phyloP scores from a whole-genome alignment of 2,329 filamentous ascomycete genomes.

The Aspergillus brasiliensis region DNA sequence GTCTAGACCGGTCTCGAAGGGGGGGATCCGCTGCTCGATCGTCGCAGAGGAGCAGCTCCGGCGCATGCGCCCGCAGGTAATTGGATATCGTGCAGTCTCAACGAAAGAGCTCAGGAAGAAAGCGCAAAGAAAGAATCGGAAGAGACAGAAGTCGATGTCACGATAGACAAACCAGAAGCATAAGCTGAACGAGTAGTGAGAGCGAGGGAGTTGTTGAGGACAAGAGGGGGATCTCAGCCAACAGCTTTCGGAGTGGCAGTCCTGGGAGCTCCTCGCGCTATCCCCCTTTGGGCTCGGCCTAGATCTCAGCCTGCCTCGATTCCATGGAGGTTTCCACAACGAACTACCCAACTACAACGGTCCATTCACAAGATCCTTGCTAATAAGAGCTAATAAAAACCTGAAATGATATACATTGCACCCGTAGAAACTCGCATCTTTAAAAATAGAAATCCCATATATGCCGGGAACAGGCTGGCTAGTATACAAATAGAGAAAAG shows the following conservation, averaged over 20 bases:
- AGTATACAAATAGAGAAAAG: slow-evolving; percentile 24
- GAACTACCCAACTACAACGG: no score
- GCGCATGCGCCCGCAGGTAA: slow-evolving; percentile 29
- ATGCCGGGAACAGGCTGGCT: slow-evolving; percentile 12
- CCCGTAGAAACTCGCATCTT: neutral
- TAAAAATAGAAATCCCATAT: slow-evolving; percentile 11
- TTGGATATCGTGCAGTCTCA: slow-evolving; percentile 7
- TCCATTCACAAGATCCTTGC: no score
- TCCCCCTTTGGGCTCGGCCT: slow-evolving; percentile 28
- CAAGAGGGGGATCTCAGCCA: slow-evolving; percentile 15
- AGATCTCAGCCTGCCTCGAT: neutral
- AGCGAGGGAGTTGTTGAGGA: slow-evolving; percentile 5
- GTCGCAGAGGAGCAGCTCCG: slow-evolving; percentile 35
- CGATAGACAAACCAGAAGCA: neutral
- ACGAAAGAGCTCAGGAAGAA: neutral
- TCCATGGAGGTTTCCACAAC: neutral
- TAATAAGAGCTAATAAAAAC: neutral
- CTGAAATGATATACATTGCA: neutral
- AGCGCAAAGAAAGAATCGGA: neutral
- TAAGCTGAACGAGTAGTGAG: neutral
- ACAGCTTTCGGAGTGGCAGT: slow-evolving; percentile 29
- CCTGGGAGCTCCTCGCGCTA: slow-evolving; percentile 36
- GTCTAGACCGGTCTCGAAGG: slow-evolving; percentile 26
- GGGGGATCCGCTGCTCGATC: slow-evolving; percentile 28
- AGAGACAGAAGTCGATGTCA: neutral